Base-by-base conservation (phyloP, 1,139 yeast species). In the Candida albicans region DNA sequence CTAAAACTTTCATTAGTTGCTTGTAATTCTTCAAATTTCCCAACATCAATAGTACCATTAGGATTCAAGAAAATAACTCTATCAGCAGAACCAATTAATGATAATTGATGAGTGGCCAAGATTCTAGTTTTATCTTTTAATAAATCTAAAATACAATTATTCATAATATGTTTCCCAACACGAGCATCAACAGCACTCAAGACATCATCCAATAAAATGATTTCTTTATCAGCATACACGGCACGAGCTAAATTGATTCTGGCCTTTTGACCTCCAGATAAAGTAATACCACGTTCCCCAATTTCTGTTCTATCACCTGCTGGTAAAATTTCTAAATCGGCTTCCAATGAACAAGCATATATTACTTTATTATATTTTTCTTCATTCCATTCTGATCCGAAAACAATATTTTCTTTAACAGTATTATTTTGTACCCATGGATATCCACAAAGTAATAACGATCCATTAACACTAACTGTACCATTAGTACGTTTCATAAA, bases 261-360 rank as follows among this genome's bases (percentile, higher is more conserved):
- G 0, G 79, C 78, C 53, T 74, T 74, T 52, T 74, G 79, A 14
- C 79, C 79, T 22, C 79, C 79, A 5, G 77, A 71, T 32, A 74
- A 59, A 0, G 78, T 74, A 37, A 74, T 69, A 40, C 79, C 79
- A 44, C 75, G 57, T 50, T 74, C 79, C 36, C 79, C 79, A 44
- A 74, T 70, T 54, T 71, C 77, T 2, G 79, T 74, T 35, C 54
- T 45, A 45, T 74, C 79, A 15, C 77, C 77, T 35, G 70, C 74
- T 3, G 74, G 69, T 28, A 73, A 57, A 33, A 60, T 62, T 37
- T 64, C 62, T 35, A 74, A 59, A 54, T 72, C 77, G 28, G 61
- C 59, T 44, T 59, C 62, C 30, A 71, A 58, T 1, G 72, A 61
- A 54, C 76, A 71, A 4, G 69, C 57, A 45, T 59, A 58, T n/a